Conservation (phyloP, 2,329 filamentous ascomycete species). For the Dendryphion nanum region DNA sequence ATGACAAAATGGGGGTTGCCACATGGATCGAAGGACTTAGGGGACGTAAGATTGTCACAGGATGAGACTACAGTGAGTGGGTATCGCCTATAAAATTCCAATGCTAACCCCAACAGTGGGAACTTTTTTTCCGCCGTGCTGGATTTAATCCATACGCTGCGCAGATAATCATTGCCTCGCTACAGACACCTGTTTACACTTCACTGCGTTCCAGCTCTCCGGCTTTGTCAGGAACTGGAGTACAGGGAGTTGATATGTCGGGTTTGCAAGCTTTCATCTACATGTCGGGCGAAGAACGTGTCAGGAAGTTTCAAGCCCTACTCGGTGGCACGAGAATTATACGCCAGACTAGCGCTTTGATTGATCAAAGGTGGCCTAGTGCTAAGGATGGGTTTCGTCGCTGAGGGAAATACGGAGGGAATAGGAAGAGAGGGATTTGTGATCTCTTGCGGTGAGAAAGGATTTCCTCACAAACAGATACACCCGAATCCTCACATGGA, state of each 20-base stretch:
- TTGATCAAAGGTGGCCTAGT: conserved; percentile 54
- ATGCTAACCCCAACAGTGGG: conserved; percentile 49
- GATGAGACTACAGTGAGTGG: conserved; percentile 55
- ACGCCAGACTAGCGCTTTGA: conserved; percentile 47
- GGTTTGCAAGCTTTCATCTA: conserved; percentile 57
- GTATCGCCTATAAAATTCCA: neutral
- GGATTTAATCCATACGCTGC: conserved; percentile 73
- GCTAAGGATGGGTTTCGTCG: conserved; percentile 31
- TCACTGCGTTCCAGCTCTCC: conserved; percentile 7
- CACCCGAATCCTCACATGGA: no score
- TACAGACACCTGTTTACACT: conserved; percentile 19
- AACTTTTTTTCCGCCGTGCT: conserved; percentile 62
- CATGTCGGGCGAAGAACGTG: conserved; percentile 54
- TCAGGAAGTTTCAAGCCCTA: conserved; percentile 49
- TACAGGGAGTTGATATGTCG: conserved; percentile 11
- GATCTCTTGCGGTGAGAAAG: no score
- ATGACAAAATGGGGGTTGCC: conserved; percentile 36
- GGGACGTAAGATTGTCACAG: conserved; percentile 42
- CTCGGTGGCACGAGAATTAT: conserved; percentile 58
- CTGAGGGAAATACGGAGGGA: no score
- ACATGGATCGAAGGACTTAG: conserved; percentile 24
- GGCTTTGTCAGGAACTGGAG: neutral
- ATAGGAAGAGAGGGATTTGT: no score
- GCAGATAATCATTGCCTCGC: conserved; percentile 56
- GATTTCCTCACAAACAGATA: no score